Evolutionary conservation across 1,284 basidiomycete species (phyloP).

Genomic region (Wolfiporia cocos): DNA sequence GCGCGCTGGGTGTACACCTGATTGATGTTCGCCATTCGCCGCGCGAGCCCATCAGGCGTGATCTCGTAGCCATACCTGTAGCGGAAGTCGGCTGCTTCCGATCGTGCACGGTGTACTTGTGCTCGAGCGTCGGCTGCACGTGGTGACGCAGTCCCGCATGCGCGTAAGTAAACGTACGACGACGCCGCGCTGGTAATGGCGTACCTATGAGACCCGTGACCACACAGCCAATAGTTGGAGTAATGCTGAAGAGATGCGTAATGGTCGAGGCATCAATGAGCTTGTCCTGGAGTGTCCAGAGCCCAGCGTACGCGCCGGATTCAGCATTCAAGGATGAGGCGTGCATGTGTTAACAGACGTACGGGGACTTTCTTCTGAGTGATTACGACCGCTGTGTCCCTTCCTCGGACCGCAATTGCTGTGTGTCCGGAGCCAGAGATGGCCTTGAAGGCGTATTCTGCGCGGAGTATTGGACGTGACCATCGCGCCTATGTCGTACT

Average conservation of each 20-base stretch:
- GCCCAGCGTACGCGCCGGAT: neutral
- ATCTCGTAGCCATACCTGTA: conserved; percentile 99
- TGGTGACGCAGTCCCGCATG: neutral
- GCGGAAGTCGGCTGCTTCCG: conserved; percentile 91
- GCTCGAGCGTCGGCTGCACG: conserved; percentile 83
- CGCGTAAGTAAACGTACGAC: neutral
- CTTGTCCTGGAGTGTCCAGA: conserved; percentile 70
- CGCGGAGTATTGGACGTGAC: neutral
- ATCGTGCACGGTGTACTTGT: conserved; percentile 85
- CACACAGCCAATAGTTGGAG: conserved; percentile 95
- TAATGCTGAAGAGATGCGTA: conserved; percentile 95
- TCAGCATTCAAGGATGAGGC: conserved; percentile 1
- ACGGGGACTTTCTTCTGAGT: conserved; percentile 99
- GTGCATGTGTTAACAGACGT: conserved; percentile 27
- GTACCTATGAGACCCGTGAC: conserved; percentile 93
- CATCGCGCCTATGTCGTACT: neutral
- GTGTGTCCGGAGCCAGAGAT: conserved; percentile 97
- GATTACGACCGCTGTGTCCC: conserved; percentile 92
- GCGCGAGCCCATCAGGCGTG: conserved; percentile 90
- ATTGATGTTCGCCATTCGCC: conserved; percentile 96
- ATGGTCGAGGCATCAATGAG: conserved; percentile 93
- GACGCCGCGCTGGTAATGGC: neutral
- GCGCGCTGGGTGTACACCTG: conserved; percentile 99
- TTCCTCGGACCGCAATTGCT: conserved; percentile 87
- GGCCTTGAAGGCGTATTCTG: conserved; percentile 99